Percentiles rank a stretch among this genome's conserved stretches.
phyloP scores from a whole-genome alignment of 306 rosid species.

The Ochetophila trinervis region DNA sequence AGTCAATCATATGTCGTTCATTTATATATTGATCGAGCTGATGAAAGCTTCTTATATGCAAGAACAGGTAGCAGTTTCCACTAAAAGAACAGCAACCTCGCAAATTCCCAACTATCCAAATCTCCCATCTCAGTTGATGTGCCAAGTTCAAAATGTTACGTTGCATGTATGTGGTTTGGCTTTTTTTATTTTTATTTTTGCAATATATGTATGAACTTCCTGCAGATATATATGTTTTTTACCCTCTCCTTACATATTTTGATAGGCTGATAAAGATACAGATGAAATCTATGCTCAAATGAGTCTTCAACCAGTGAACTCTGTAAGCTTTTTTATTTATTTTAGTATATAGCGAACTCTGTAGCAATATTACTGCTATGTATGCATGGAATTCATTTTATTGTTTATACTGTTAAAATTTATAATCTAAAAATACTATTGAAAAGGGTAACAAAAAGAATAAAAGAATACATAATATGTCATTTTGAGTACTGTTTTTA shows the following conservation, averaged over 20 bases:
- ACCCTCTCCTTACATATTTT: constrained; percentile 16
- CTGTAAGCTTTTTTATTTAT: constrained; percentile 81
- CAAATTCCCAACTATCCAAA: constrained; percentile 94
- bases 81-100: constrained; percentile 82
- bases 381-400: constrained; percentile 1
- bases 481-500: not conserved
- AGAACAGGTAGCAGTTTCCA: constrained; percentile 87
- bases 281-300: constrained; percentile 97
- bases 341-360: too few relatives aligned
- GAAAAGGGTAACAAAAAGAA: not conserved
- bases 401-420: not conserved
- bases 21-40: constrained; percentile 8
- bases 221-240: not conserved
- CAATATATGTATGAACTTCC: not conserved
- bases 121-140: constrained; percentile 82
- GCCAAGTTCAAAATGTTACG: constrained; percentile 84
- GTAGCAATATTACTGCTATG: not conserved
- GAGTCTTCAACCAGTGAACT: constrained; percentile 86
- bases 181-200: not conserved
- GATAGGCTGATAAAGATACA: constrained; percentile 89
- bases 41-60: constrained; percentile 7
- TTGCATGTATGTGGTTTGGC: constrained; percentile 59
- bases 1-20: constrained; percentile 4
- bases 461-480: not conserved
- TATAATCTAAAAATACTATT: not conserved